Conservation (phyloP, 352 stramenopile species). For the Globisporangium uncinulatum region DNA sequence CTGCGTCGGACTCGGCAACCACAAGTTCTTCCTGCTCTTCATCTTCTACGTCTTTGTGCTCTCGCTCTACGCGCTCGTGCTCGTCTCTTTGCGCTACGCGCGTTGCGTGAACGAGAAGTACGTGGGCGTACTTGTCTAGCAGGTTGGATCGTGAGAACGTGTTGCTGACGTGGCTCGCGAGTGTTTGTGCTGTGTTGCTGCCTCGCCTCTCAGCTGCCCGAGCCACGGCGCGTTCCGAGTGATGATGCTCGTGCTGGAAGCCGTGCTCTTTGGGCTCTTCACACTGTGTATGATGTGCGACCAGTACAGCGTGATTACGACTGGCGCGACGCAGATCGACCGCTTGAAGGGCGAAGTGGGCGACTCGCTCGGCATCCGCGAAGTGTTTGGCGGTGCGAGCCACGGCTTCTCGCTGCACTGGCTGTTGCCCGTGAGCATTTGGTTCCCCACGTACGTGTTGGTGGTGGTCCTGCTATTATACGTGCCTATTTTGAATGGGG, state of each 20-base stretch:
- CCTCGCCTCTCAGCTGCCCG: slow-evolving; percentile 35
- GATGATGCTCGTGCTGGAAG: slow-evolving; percentile 83
- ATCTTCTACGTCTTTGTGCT: slow-evolving; percentile 93
- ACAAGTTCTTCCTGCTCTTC: slow-evolving; percentile 94
- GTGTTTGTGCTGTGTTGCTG: slow-evolving; percentile 1
- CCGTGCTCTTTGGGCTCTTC: slow-evolving; percentile 97
- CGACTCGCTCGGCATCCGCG: slow-evolving; percentile 68
- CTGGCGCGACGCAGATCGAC: slow-evolving; percentile 97
- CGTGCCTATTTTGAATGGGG: no score
- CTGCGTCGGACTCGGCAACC: slow-evolving; percentile 98
- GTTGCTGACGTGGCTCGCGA: no score
- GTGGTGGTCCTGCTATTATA: no score
- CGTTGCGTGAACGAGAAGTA: slow-evolving; percentile 83
- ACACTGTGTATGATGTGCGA: slow-evolving; percentile 99
- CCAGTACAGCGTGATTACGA: slow-evolving; percentile 96
- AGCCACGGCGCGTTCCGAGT: slow-evolving; percentile 72
- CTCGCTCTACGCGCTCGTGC: slow-evolving; percentile 91
- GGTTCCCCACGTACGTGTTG: slow-evolving; percentile 68
- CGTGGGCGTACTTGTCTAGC: slow-evolving; percentile 6
- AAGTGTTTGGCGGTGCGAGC: slow-evolving; percentile 73
- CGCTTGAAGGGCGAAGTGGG: slow-evolving; percentile 90
- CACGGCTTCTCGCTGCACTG: slow-evolving; percentile 63
- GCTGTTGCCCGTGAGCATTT: slow-evolving; percentile 84
- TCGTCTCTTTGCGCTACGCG: slow-evolving; percentile 90
- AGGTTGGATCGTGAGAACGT: no score